phyloP scores from a whole-genome alignment of 108 stramenopile species.

The Aureococcus anophagefferens region DNA sequence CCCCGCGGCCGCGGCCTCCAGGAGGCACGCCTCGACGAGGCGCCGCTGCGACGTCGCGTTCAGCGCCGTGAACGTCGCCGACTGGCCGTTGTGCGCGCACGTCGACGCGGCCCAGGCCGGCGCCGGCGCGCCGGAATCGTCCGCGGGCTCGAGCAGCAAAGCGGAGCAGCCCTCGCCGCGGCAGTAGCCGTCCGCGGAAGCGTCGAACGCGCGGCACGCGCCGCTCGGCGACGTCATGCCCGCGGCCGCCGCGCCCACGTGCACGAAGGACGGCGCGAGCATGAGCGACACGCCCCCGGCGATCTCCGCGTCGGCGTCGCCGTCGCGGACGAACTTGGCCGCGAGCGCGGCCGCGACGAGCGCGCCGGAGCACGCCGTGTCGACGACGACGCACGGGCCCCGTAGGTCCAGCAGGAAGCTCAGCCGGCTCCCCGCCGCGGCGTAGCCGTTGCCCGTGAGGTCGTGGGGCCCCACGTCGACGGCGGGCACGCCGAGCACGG shows the following conservation, averaged over 20 bases:
- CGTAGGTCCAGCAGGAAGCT: constrained; percentile 6
- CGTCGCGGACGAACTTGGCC: not conserved
- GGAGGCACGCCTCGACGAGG: not conserved
- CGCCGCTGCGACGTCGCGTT: not conserved
- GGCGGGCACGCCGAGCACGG: not conserved
- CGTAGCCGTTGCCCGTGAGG: constrained; percentile 8
- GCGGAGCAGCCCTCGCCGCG: constrained; percentile 17
- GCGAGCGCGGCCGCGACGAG: constrained; percentile 9
- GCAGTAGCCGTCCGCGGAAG: constrained; percentile 20
- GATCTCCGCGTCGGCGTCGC: not conserved
- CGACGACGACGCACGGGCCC: constrained; percentile 9
- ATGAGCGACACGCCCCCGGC: constrained; percentile 12
- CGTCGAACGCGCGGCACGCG: constrained; percentile 15
- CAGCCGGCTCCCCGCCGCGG: constrained; percentile 2
- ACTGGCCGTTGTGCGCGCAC: constrained; percentile 14
- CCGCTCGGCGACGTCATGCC: constrained; percentile 7
- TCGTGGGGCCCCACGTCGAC: constrained; percentile 5
- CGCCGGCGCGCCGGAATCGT: not conserved
- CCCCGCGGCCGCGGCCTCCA: not conserved
- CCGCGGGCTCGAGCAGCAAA: constrained; percentile 6
- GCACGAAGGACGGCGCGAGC: constrained; percentile 4
- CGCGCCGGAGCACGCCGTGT: constrained; percentile 10
- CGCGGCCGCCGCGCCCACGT: constrained; percentile 9
- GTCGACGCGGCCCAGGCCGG: constrained; percentile 11
- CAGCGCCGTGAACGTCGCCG: constrained; percentile 19